Percentiles rank a stretch among this genome's conserved stretches.
Evolutionary conservation across 768 basidiomycete species (phyloP).

Genomic region (Hericium alpestre): DNA sequence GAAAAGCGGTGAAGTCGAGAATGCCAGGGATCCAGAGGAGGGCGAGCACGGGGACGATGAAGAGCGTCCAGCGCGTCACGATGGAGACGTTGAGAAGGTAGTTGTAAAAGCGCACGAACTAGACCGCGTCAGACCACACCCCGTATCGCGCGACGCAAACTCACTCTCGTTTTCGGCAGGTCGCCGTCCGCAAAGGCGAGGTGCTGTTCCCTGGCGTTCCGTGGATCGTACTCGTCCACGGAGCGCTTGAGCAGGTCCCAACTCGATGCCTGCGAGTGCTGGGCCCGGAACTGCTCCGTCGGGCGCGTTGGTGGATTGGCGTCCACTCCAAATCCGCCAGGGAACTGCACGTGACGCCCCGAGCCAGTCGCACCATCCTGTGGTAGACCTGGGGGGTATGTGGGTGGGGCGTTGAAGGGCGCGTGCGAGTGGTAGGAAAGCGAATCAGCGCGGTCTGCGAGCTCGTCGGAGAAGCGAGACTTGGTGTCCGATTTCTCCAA

Average conservation of each 20-base stretch:
- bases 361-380: background rate
- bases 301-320: background rate
- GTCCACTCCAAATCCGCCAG: background rate
- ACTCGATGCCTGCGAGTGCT: conserved; percentile 21
- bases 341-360: background rate
- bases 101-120: conserved; percentile 58
- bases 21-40: conserved; percentile 71
- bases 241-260: conserved; percentile 41
- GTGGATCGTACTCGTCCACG: conserved; percentile 49
- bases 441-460: conserved; percentile 1
- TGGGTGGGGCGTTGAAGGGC: conserved; percentile 7
- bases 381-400: background rate
- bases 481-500: background rate
- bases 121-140: background rate
- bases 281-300: background rate
- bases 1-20: conserved; percentile 43
- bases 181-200: conserved; percentile 54
- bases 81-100: conserved; percentile 70
- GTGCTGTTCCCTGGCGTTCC: conserved; percentile 40
- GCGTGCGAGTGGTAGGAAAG: conserved; percentile 5
- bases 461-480: background rate
- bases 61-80: conserved; percentile 69
- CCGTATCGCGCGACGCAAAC: conserved; percentile 7
- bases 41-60: conserved; percentile 63
- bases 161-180: conserved; percentile 43